Evolutionary conservation across 1,139 yeast species (phyloP).

Genomic region (Arxiozyma slooffiae): DNA sequence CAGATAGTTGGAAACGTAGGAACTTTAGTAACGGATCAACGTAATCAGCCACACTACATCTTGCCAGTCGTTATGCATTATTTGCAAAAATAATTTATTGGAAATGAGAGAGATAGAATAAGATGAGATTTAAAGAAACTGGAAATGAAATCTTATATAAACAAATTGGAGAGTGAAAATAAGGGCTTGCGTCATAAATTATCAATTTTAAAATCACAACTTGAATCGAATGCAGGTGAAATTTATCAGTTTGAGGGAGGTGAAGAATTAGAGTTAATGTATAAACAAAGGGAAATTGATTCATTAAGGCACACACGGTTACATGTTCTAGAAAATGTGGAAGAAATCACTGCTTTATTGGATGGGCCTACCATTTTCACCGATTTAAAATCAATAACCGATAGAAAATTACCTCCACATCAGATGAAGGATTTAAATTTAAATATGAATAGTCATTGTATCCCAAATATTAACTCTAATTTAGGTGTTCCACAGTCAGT

Average conservation of each 20-base stretch:
- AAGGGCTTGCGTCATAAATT: slow-evolving; percentile 43
- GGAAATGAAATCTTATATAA: slow-evolving; percentile 48
- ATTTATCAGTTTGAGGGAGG: slow-evolving; percentile 3
- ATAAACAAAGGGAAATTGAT: neutral
- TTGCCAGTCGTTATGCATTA: slow-evolving; percentile 46
- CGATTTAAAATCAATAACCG: slow-evolving; percentile 21
- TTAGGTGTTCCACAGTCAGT: neutral
- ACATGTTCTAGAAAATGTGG: slow-evolving; percentile 28
- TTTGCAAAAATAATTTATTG: slow-evolving; percentile 48
- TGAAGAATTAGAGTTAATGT: neutral
- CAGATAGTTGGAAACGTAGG: neutral
- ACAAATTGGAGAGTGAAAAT: slow-evolving; percentile 57
- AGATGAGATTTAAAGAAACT: slow-evolving; percentile 48
- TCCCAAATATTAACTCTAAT: neutral
- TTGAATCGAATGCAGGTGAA: neutral
- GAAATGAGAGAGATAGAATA: slow-evolving; percentile 46
- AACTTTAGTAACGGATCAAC: neutral
- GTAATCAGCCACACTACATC: slow-evolving; percentile 16
- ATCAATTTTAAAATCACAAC: slow-evolving; percentile 12
- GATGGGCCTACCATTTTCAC: slow-evolving; percentile 23
- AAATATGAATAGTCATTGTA: slow-evolving; percentile 2
- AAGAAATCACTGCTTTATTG: slow-evolving; percentile 30
- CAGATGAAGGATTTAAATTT: slow-evolving; percentile 20
- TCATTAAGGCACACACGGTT: slow-evolving; percentile 1
- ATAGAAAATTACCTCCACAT: slow-evolving; percentile 17